These are phyloP conservation scores for Sporisorium iseilematis-ciliati DNA, from an alignment of 1,284 basidiomycete genomes.

Conservation along the genomic window DNA sequence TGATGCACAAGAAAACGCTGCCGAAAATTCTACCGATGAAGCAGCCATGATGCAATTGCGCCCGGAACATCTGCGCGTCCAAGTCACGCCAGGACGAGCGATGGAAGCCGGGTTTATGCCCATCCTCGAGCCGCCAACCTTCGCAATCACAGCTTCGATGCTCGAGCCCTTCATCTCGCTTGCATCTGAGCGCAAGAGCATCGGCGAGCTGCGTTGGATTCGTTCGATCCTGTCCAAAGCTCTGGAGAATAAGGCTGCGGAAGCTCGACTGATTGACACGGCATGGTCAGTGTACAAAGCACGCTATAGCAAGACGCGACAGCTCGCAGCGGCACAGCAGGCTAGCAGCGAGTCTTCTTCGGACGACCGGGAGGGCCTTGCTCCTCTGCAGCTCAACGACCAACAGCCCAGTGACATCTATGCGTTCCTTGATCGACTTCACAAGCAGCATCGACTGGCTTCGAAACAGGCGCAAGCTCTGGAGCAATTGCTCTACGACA, in stretches of 20 bases:
- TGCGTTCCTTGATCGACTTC: slow-evolving; percentile 40
- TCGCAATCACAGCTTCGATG: slow-evolving; percentile 43
- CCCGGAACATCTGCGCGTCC: slow-evolving; percentile 19
- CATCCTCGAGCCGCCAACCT: slow-evolving; percentile 49
- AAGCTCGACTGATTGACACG: slow-evolving; percentile 40
- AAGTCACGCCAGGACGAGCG: slow-evolving; percentile 23
- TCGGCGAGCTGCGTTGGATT: slow-evolving; percentile 39
- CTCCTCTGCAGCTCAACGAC: slow-evolving; percentile 27
- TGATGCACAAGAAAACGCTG: background rate
- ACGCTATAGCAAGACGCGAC: slow-evolving; percentile 27
- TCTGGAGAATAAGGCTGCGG: slow-evolving; percentile 39
- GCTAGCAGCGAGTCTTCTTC: background rate
- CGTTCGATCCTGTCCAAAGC: slow-evolving; percentile 27
- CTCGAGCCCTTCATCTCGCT: slow-evolving; percentile 51
- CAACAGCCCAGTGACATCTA: slow-evolving; percentile 24
- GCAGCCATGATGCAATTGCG: slow-evolving; percentile 8
- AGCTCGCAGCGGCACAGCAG: slow-evolving; percentile 10
- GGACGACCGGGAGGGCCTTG: background rate
- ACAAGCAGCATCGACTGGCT: slow-evolving; percentile 28
- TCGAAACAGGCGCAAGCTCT: slow-evolving; percentile 31
- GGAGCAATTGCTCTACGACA: slow-evolving; percentile 42
- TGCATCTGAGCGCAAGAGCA: slow-evolving; percentile 24
- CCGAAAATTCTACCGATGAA: background rate
- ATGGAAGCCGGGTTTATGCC: slow-evolving; percentile 47
- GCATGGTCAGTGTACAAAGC: slow-evolving; percentile 38